Conservation (phyloP, 2,329 filamentous ascomycete species). For the Stagonosporopsis rhizophila region DNA sequence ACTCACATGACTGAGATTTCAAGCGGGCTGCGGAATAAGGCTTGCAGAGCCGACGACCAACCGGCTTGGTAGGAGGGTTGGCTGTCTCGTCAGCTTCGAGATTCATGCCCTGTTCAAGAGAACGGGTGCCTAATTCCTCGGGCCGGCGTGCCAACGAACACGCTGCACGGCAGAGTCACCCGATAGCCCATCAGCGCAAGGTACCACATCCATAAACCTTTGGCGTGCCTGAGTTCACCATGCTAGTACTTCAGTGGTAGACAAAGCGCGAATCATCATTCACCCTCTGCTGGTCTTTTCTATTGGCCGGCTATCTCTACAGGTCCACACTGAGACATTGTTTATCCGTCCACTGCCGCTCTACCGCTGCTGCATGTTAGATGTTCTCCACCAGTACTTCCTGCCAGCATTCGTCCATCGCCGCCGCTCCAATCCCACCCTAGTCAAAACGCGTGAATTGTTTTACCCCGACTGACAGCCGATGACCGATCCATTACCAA, state of each 20-base stretch:
- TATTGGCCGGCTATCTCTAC: not conserved
- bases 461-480: not conserved
- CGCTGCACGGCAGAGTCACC: too few species aligned
- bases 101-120: not conserved
- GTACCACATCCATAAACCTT: too few species aligned
- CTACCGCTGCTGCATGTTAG: not conserved
- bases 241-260: not conserved
- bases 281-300: not conserved
- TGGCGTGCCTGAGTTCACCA: too few species aligned
- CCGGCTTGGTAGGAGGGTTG: not conserved
- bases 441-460: not conserved
- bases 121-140: not conserved
- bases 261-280: not conserved
- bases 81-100: not conserved
- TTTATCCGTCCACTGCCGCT: constrained; percentile 9
- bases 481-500: not conserved
- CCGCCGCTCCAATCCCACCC: not conserved
- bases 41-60: not conserved
- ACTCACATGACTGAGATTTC: constrained; percentile 14
- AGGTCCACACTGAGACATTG: constrained; percentile 1
- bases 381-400: not conserved
- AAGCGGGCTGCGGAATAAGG: constrained; percentile 9
- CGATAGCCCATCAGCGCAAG: too few species aligned
- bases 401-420: not conserved
- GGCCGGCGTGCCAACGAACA: constrained; percentile 1